These are phyloP conservation scores for Calendula officinalis DNA, from an alignment of 129 eudicot genomes.

Conservation along the genomic window DNA sequence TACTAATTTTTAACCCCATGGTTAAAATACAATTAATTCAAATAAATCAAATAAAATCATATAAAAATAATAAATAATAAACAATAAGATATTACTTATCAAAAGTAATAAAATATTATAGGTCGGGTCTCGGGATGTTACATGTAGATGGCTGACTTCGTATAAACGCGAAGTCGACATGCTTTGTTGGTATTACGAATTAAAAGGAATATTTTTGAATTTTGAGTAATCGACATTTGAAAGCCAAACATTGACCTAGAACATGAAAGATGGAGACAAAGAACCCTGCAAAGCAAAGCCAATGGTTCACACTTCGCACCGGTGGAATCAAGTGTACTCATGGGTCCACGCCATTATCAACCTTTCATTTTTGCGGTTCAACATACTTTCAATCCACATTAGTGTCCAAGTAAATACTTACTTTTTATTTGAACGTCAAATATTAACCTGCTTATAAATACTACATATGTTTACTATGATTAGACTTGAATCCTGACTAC, in stretches of 20 bases:
- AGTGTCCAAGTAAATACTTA: conserved; percentile 1
- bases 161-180: too few species aligned
- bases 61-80: too few species aligned
- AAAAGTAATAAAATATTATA: too few species aligned
- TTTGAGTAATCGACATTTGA: conserved; percentile 1
- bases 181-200: neutral
- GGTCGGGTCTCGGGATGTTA: too few species aligned
- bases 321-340: neutral
- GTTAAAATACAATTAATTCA: too few species aligned
- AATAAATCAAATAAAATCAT: too few species aligned
- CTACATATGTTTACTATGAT: too few species aligned
- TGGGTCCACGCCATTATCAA: conserved; percentile 10
- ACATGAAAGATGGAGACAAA: conserved; percentile 3
- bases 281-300: neutral
- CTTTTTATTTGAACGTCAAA: too few species aligned
- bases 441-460: too few species aligned
- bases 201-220: neutral
- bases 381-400: conserved; percentile 4
- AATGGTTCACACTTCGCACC: conserved; percentile 18
- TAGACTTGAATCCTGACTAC: too few species aligned
- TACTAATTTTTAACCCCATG: too few species aligned
- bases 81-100: too few species aligned
- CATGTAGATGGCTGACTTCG: neutral
- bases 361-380: neutral
- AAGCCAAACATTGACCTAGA: conserved; percentile 5